Base-by-base conservation (phyloP, 805 yeast species). In the Yarrowia hollandica region DNA sequence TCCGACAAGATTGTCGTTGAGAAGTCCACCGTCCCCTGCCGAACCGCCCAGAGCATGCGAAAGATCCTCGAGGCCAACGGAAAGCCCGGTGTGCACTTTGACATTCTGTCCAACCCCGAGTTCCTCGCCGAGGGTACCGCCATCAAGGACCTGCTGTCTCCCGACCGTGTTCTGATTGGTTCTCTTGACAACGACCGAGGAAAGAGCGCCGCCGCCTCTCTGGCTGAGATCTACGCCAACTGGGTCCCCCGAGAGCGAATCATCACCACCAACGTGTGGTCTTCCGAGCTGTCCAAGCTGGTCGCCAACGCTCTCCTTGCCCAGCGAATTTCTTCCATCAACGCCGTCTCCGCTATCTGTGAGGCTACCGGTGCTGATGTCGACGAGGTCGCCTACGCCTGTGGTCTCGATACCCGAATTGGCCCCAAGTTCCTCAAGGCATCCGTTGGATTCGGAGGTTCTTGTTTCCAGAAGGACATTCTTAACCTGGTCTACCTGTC, bases 351-450 rank as follows among this genome's bases (percentile, higher is more conserved):
- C 16, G 70, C 70, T 25, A 64, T 67, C 42, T 67, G 70, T 48
- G 70, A 67, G 61, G 69, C 68, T 16, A 67, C 70, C 39, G 70
- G 70, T 12, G 70, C 70, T 22, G 66, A 67, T 34, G 68, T 67
- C 25, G 70, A 67, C 35, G 70, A 67, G 62, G 70, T 67, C 21
- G 66, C 70, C 11, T 61, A 65, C 60, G 71, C 71, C 30, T 63
- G 65, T 48, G 71, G 71, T 44, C 64, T 66, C 14, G 71, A 68
- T 52, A 37, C 66, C 28, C 66, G 71, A 50, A 67, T 68, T 46
- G 71, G 69, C 15, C 64, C 69, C 61, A 67, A 66, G 60, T 68
- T 67, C 63, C 60, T 68, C 57, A 68, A 65, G 61, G 65, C 70
- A 30, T 68, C 70, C 30, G 69, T 67, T 39, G 70, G 70, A 10